Percentiles rank a stretch among this genome's conserved stretches.
Evolutionary conservation across 2,329 filamentous ascomycete species (phyloP).

Genomic region (Neopestalotiopsis clavispora): DNA sequence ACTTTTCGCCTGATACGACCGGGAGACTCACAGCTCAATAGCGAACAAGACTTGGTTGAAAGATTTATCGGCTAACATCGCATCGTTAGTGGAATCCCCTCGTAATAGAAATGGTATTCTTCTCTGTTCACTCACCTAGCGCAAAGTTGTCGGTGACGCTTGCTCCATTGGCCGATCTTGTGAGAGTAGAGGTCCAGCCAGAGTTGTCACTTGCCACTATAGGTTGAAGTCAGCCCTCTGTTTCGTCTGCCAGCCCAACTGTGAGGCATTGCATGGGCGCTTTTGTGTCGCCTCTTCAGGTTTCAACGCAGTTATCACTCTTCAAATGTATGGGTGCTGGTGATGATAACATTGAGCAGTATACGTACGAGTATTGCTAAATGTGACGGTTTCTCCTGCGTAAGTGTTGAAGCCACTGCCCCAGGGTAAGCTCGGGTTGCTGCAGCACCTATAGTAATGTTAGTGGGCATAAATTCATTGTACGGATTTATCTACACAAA

Average conservation of each 20-base stretch:
- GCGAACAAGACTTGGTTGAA: conserved; percentile 47
- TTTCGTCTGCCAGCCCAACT: neutral
- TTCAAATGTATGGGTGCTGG: no score
- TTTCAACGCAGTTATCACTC: no score
- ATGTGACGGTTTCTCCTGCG: conserved; percentile 37
- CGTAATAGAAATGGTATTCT: no score
- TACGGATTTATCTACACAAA: neutral
- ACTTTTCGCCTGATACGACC: neutral
- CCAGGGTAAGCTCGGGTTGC: conserved; percentile 43
- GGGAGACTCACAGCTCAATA: conserved; percentile 41
- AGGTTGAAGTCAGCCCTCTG: neutral
- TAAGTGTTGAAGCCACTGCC: conserved; percentile 44
- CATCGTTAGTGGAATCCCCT: neutral
- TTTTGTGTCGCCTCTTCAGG: no score
- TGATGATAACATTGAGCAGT: no score
- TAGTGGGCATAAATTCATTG: neutral
- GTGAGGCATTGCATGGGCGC: neutral
- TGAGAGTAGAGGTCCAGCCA: conserved; percentile 40
- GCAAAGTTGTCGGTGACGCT: conserved; percentile 39
- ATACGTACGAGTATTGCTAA: conserved; percentile 31
- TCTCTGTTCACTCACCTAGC: conserved; percentile 28
- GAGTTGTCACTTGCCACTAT: conserved; percentile 25
- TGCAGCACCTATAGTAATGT: conserved; percentile 41
- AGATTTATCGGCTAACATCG: conserved; percentile 35
- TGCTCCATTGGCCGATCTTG: conserved; percentile 33